Evolutionary conservation across 1,284 basidiomycete genomes (phyloP).

Genomic region (Boletellus deceptivus): DNA sequence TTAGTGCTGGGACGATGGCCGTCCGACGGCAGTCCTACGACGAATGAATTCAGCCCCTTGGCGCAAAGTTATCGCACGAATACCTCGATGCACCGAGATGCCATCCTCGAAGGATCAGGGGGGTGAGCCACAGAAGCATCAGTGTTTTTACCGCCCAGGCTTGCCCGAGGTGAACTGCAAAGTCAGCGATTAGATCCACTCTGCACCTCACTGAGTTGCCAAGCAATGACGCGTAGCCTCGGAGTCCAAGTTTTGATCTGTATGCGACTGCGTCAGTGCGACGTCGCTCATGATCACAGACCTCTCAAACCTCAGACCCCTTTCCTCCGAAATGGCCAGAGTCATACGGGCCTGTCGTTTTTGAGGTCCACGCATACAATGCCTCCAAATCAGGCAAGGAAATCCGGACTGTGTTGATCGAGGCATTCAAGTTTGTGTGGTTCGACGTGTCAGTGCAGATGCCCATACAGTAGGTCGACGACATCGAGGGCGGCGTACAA

Average conservation of each 20-base stretch:
- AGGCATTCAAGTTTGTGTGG: conserved; percentile 96
- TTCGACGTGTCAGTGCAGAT: conserved; percentile 87
- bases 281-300: conserved; percentile 1
- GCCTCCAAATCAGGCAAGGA: conserved; percentile 91
- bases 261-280: too few species aligned
- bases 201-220: too few species aligned
- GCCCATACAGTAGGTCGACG: too few species aligned
- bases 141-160: too few species aligned
- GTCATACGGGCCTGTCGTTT: conserved; percentile 44
- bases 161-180: too few species aligned
- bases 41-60: conserved; percentile 28
- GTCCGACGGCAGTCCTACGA: conserved; percentile 31
- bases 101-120: too few species aligned
- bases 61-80: conserved; percentile 33
- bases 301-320: conserved; percentile 20
- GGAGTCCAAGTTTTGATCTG: too few species aligned
- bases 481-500: too few species aligned
- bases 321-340: conserved; percentile 27
- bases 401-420: conserved; percentile 85
- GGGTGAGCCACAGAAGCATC: too few species aligned
- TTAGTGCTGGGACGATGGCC: conserved; percentile 24
- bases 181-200: too few species aligned
- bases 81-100: conserved; percentile 37
- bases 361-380: conserved; percentile 91
- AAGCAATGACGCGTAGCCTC: too few species aligned